Evolutionary conservation across 2,329 filamentous ascomycete genomes (phyloP), one percentile per base, ranked within the genome.

Genomic region (Didymella sp.): DNA sequence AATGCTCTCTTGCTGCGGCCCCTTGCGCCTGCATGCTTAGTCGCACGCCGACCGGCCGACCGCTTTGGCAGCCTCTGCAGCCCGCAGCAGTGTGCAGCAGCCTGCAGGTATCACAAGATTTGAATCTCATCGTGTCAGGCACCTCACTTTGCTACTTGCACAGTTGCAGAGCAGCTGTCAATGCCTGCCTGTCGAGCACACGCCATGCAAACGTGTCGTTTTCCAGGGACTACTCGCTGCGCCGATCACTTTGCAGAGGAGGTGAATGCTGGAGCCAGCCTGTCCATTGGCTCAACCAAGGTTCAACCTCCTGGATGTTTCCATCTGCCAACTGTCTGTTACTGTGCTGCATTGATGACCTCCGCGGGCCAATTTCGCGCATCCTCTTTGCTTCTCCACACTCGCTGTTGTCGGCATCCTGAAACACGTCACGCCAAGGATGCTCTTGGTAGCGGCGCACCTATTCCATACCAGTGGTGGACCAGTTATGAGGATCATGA

Each of bases 181-280:
- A 17, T 37, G 37, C 41, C 53, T 33, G 22, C 24, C 11, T 31
- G 27, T 6, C 37, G 37, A 42, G 47, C 46, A 45, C 11, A 3
- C 28, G 38, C 54, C 54, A n/a, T 52, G 54, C 48, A 48, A 52
- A 52, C 54, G 48, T 52, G 54, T 57, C 54, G 54, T 47, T 30
- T 56, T 44, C 13, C 54, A 57, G 54, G 48, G 37, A 37, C 30
- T 8, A 37, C 33, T 17, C 33, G 19, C n/a, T 37, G 30, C 43
- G 54, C 43, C 47, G 43, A 57, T 57, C 48, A 50, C 46, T 45
- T 45, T n/a, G n/a, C n/a, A n/a, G n/a, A n/a, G n/a, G n/a, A n/a
- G n/a, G n/a, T n/a, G n/a, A 37, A 33, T 49, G 51, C 38, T 50
- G 9, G 33, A 6, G 25, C 25, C n/a, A 11, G 6, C 25, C 9